A percentile compares a stretch with the other conserved stretches of the same genome.
Evolutionary conservation across 2,329 filamentous ascomycete genomes (phyloP).

Genomic region (Lachnellula occidentalis): DNA sequence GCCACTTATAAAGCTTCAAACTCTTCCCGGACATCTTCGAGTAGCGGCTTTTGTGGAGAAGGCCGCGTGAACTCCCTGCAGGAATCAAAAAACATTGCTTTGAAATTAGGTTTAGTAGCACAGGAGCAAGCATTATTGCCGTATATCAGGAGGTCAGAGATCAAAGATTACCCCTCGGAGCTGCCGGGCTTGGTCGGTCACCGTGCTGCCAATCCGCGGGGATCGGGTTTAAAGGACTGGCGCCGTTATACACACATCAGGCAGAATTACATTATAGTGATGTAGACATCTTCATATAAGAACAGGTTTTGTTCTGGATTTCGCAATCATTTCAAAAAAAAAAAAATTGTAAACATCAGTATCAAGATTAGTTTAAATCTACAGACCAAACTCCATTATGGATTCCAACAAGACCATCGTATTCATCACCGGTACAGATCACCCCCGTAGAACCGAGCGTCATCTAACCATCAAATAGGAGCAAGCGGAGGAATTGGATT

Average conservation of each 20-base stretch:
- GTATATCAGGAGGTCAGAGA: not conserved
- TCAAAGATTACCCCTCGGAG: not conserved
- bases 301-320: too few species aligned
- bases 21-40: too few species aligned
- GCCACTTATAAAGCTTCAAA: not conserved
- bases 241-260: too few species aligned
- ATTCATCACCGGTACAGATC: slow-evolving; percentile 12
- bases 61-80: not conserved
- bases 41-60: not conserved
- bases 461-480: slow-evolving; percentile 32
- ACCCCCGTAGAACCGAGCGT: not conserved
- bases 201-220: not conserved
- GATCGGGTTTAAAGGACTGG: not conserved
- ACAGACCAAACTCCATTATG: not conserved
- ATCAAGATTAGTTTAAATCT: too few species aligned
- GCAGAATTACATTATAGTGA: too few species aligned
- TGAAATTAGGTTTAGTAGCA: not conserved
- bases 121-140: too few species aligned
- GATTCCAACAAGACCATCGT: slow-evolving; percentile 6
- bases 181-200: not conserved
- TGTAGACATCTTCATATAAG: too few species aligned
- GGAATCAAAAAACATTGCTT: not conserved
- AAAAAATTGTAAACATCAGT: too few species aligned
- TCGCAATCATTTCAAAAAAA: too few species aligned
- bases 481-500: slow-evolving; percentile 38